Conservation (phyloP, 2,329 filamentous ascomycete species). For the Macrophomina tecta region DNA sequence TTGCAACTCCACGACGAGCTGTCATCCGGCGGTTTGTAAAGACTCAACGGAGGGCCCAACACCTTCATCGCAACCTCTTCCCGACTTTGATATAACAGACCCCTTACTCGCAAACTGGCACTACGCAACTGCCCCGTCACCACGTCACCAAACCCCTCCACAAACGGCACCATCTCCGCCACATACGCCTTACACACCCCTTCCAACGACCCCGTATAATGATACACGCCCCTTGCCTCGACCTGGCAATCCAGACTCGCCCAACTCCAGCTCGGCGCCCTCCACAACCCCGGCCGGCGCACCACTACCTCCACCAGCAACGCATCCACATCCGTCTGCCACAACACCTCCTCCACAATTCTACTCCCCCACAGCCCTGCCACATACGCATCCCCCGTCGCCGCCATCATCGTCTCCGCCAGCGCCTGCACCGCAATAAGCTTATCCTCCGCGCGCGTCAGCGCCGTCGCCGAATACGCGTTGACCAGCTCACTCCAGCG, state of each 20-base stretch:
- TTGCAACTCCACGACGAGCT: not conserved
- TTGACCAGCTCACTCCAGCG: constrained; percentile 33
- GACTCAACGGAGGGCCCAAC: not conserved
- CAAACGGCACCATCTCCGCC: not conserved
- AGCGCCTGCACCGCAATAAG: constrained; percentile 30
- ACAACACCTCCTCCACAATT: constrained; percentile 9
- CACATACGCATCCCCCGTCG: constrained; percentile 1
- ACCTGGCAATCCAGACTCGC: constrained; percentile 1
- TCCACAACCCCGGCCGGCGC: not conserved
- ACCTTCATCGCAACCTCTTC: not conserved
- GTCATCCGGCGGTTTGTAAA: not conserved
- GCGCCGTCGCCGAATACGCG: constrained; percentile 29
- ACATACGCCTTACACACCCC: not conserved
- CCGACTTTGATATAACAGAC: not conserved
- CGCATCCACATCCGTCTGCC: not conserved
- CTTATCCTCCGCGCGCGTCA: constrained; percentile 31
- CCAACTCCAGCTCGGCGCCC: constrained; percentile 3
- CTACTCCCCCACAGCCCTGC: constrained; percentile 16
- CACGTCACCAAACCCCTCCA: not conserved
- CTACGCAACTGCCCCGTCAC: not conserved
- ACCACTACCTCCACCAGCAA: not conserved
- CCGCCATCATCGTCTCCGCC: constrained; percentile 1
- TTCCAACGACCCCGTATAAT: not conserved
- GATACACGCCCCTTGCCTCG: not conserved
- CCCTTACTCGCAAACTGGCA: not conserved